These are phyloP conservation scores for Solanum boliviense DNA, from an alignment of 257 asterid species.

Conservation along the genomic window DNA sequence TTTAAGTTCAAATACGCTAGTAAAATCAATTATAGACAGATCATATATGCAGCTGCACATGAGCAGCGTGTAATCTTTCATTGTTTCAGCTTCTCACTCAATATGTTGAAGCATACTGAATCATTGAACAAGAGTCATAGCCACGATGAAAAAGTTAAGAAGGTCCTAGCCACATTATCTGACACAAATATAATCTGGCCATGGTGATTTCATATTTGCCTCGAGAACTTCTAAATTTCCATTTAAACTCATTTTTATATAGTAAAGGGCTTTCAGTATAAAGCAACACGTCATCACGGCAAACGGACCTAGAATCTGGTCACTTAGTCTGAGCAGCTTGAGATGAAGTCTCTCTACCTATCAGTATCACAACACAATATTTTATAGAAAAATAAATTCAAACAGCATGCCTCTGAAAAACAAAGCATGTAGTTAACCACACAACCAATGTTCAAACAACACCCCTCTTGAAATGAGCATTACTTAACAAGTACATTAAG, in stretches of 20 bases:
- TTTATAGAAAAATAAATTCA: not conserved
- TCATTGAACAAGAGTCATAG: not conserved
- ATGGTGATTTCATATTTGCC: not conserved
- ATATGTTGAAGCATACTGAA: not conserved
- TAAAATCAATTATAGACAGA: not conserved
- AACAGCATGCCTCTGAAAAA: not conserved
- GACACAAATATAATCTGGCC: not conserved
- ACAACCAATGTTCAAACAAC: not conserved
- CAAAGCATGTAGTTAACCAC: not conserved
- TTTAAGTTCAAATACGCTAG: not conserved
- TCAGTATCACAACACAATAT: not conserved
- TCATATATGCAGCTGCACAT: not conserved
- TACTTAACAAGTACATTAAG: constrained; percentile 4
- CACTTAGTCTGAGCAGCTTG: not conserved
- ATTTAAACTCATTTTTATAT: not conserved
- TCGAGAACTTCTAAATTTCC: not conserved
- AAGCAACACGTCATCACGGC: not conserved
- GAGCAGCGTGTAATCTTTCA: not conserved
- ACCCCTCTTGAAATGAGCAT: not conserved
- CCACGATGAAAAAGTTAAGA: not conserved
- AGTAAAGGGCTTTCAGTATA: not conserved
- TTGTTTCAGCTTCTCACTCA: not conserved
- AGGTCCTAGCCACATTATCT: not conserved
- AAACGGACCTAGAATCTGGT: not conserved
- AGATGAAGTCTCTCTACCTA: not conserved